Percentiles rank a stretch among this genome's conserved stretches.
Conservation (phyloP, 208 protist species). For the Trypanosoma rangeli region DNA sequence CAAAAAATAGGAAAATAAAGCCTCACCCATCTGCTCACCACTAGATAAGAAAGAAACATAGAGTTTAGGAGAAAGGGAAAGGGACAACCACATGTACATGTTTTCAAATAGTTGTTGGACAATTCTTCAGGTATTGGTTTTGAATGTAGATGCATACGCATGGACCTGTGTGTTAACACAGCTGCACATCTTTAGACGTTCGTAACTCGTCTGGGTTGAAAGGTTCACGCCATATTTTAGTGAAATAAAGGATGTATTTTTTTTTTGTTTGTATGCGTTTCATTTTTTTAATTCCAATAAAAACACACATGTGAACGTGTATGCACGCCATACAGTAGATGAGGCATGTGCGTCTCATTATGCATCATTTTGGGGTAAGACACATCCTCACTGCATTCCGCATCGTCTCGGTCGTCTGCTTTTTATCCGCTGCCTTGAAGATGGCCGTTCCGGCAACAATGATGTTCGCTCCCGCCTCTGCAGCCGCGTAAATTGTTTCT, state of each 20-base stretch:
- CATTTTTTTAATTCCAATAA: no score
- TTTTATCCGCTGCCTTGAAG: conserved; percentile 81
- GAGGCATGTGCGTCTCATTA: not conserved
- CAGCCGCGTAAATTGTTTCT: conserved; percentile 92
- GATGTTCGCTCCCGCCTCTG: conserved; percentile 97
- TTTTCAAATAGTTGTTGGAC: not conserved
- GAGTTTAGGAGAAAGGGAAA: not conserved
- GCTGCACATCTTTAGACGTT: no score
- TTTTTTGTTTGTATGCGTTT: not conserved
- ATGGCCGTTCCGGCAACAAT: conserved; percentile 98
- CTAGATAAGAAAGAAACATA: conserved; percentile 9
- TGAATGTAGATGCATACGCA: no score
- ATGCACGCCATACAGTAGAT: no score
- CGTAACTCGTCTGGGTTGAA: not conserved
- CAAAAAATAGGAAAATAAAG: not conserved
- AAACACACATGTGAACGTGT: no score
- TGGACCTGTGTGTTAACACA: no score
- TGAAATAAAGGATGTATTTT: not conserved
- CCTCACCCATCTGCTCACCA: no score
- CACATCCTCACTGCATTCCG: conserved; percentile 40
- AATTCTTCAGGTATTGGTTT: not conserved
- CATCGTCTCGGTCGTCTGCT: conserved; percentile 47
- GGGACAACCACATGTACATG: conserved; percentile 13
- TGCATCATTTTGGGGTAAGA: conserved; percentile 14
- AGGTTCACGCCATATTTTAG: not conserved